These are phyloP conservation scores for Agastache rugosa DNA, from an alignment of 257 asterid genomes.

Conservation along the genomic window DNA sequence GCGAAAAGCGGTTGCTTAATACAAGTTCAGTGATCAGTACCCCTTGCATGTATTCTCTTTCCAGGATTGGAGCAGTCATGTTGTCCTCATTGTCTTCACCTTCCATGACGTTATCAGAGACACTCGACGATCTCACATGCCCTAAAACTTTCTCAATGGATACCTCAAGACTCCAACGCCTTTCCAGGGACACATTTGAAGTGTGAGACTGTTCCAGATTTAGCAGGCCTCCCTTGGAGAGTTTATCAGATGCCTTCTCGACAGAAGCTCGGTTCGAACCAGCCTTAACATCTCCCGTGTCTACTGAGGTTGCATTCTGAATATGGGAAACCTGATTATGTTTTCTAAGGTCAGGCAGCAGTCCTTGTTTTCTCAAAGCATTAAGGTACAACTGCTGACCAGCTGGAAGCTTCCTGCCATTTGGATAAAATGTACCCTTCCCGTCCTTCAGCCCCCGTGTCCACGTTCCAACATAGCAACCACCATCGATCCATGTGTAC, in stretches of 20 bases:
- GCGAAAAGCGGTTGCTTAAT: constrained; percentile 71
- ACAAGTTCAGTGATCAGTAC: constrained; percentile 85
- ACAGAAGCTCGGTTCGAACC: constrained; percentile 53
- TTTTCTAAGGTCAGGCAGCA: constrained; percentile 77
- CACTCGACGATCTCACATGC: constrained; percentile 55
- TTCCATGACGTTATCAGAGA: constrained; percentile 51
- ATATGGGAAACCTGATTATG: constrained; percentile 79
- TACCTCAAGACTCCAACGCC: constrained; percentile 96
- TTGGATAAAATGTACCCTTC: constrained; percentile 89
- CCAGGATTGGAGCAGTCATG: constrained; percentile 67
- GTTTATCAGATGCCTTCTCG: constrained; percentile 51
- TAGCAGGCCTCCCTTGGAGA: constrained; percentile 56
- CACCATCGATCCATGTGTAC: constrained; percentile 84
- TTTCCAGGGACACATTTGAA: constrained; percentile 64
- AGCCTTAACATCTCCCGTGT: constrained; percentile 58
- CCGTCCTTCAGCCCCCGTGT: constrained; percentile 94
- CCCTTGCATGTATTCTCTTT: constrained; percentile 98
- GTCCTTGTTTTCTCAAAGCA: constrained; percentile 84
- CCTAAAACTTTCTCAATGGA: constrained; percentile 87
- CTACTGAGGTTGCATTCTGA: constrained; percentile 64
- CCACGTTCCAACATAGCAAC: constrained; percentile 90
- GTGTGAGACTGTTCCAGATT: constrained; percentile 68
- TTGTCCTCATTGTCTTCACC: constrained; percentile 57
- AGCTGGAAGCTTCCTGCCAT: constrained; percentile 69
- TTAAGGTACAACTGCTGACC: constrained; percentile 75